Evolutionary conservation across 257 asterid species (phyloP).

Genomic region (Nicotiana noctiflora): DNA sequence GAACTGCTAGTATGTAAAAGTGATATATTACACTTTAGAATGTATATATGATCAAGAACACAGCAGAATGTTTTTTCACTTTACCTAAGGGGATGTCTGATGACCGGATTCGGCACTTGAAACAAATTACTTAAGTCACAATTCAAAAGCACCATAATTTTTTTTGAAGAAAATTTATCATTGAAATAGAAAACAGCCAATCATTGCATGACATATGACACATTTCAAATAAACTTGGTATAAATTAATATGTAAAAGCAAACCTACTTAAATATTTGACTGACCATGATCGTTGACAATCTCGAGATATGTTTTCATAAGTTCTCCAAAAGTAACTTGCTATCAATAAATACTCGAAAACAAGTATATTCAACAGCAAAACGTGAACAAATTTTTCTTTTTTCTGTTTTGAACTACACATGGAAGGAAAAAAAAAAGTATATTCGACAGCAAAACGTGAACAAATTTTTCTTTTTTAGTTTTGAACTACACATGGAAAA

Average conservation of each 20-base stretch:
- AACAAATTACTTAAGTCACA: neutral
- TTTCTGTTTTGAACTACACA: neutral
- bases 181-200: neutral
- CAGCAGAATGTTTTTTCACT: neutral
- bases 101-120: neutral
- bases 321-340: neutral
- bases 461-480: neutral
- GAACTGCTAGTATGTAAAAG: no score
- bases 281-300: neutral
- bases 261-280: constrained; percentile 1
- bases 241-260: neutral
- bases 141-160: neutral
- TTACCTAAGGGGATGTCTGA: neutral
- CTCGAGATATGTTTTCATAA: neutral
- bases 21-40: neutral
- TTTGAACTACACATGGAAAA: neutral
- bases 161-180: neutral
- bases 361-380: neutral
- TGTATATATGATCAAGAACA: no score
- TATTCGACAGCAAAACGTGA: neutral
- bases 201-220: neutral
- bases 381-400: neutral
- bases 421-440: neutral
- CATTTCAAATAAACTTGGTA: neutral
- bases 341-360: neutral